Conservation (phyloP, 192 early-diverging fungal species). For the Backusella westeae region DNA sequence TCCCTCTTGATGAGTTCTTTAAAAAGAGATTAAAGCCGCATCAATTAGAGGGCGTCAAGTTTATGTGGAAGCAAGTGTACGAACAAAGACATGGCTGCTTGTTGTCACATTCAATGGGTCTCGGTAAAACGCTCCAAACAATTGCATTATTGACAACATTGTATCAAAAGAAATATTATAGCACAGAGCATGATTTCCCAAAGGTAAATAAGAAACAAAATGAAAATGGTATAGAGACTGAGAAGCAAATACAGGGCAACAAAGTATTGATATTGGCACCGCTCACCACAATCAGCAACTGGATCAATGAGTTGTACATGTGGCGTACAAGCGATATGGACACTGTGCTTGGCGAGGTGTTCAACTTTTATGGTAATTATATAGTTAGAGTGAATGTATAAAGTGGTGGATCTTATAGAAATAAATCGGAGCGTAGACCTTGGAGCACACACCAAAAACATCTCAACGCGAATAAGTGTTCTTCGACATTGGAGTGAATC, state of each 20-base stretch:
- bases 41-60: constrained; percentile 62
- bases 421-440: background rate
- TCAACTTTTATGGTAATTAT: constrained; percentile 41
- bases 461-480: constrained; percentile 21
- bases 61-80: constrained; percentile 79
- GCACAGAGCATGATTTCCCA: constrained; percentile 51
- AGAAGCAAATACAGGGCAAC: constrained; percentile 16
- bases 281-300: constrained; percentile 67
- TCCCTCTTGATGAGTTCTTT: constrained; percentile 6
- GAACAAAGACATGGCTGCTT: constrained; percentile 76
- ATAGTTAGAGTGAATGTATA: background rate
- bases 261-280: constrained; percentile 76
- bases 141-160: constrained; percentile 73
- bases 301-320: constrained; percentile 66
- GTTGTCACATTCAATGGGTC: constrained; percentile 83
- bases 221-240: constrained; percentile 30
- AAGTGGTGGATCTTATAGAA: background rate
- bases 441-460: background rate
- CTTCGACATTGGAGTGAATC: constrained; percentile 53
- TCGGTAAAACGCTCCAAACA: constrained; percentile 78
- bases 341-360: constrained; percentile 40
- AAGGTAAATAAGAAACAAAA: constrained; percentile 21
- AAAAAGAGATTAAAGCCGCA: constrained; percentile 4
- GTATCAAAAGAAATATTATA: constrained; percentile 51
- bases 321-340: constrained; percentile 54